Conservation (phyloP, 2,329 filamentous ascomycete genomes). For the Claviceps cyperi region DNA sequence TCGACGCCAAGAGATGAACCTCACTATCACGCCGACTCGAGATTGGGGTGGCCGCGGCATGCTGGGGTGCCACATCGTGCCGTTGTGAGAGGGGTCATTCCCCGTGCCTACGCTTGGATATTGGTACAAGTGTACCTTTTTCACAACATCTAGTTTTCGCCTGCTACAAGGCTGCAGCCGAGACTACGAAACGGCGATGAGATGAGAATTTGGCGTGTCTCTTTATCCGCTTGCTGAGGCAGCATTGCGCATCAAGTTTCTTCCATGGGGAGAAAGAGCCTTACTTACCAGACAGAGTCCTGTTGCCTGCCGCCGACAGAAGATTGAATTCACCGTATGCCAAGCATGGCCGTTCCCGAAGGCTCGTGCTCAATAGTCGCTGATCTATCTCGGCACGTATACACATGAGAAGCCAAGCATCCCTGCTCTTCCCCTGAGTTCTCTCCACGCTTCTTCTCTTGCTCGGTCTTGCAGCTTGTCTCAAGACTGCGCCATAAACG, state of each 20-base stretch:
- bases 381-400: neutral
- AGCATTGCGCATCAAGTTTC: neutral
- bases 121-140: neutral
- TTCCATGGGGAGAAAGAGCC: neutral
- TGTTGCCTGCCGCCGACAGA: neutral
- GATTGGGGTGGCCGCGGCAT: constrained; percentile 86
- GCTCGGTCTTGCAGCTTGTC: neutral
- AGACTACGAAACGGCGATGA: neutral
- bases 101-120: neutral
- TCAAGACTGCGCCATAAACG: neutral
- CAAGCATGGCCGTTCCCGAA: neutral
- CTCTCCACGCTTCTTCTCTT: neutral
- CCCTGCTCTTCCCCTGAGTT: neutral
- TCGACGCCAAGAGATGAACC: constrained; percentile 41
- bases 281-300: neutral
- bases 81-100: constrained; percentile 33
- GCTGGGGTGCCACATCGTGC: constrained; percentile 80
- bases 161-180: neutral
- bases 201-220: neutral
- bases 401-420: neutral
- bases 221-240: neutral
- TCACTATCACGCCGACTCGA: constrained; percentile 60
- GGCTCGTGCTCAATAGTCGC: neutral
- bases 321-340: no score
- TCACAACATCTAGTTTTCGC: neutral